Evolutionary conservation across 2,329 filamentous ascomycete species (phyloP).

Genomic region (Gaeumannomyces sp.): DNA sequence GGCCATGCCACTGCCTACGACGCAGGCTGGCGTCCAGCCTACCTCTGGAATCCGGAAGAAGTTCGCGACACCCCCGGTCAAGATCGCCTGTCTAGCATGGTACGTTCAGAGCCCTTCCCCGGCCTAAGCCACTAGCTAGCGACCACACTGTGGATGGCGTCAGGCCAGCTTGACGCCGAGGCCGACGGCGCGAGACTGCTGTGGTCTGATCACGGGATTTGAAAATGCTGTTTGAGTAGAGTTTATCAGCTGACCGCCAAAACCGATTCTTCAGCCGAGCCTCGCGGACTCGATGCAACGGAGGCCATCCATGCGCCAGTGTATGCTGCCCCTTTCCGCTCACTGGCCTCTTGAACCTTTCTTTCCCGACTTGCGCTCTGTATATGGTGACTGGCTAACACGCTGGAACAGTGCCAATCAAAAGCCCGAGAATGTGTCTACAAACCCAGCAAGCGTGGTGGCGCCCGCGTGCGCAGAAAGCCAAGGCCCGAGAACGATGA

Average conservation of each 20-base stretch:
- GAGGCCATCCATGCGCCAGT: slow-evolving; percentile 17
- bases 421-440: slow-evolving; percentile 36
- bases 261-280: slow-evolving; percentile 15
- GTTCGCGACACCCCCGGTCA: slow-evolving; percentile 41
- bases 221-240: not conserved
- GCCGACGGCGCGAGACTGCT: no score
- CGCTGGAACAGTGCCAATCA: slow-evolving; percentile 28
- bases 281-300: slow-evolving; percentile 19
- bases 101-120: slow-evolving; percentile 21
- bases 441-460: slow-evolving; percentile 36
- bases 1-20: slow-evolving; percentile 12
- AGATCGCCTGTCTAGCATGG: slow-evolving; percentile 45
- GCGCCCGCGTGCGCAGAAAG: slow-evolving; percentile 37
- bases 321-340: slow-evolving; percentile 10
- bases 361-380: not conserved
- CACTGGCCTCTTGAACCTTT: not conserved
- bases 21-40: slow-evolving; percentile 3
- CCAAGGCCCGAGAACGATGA: slow-evolving; percentile 23
- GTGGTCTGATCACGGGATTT: no score
- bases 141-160: not conserved
- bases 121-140: not conserved
- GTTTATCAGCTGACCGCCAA: not conserved
- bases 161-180: no score
- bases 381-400: not conserved
- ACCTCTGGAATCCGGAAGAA: slow-evolving; percentile 24